phyloP scores from a whole-genome alignment of 2,329 filamentous ascomycete species.

The Rasamsonia emersonii region DNA sequence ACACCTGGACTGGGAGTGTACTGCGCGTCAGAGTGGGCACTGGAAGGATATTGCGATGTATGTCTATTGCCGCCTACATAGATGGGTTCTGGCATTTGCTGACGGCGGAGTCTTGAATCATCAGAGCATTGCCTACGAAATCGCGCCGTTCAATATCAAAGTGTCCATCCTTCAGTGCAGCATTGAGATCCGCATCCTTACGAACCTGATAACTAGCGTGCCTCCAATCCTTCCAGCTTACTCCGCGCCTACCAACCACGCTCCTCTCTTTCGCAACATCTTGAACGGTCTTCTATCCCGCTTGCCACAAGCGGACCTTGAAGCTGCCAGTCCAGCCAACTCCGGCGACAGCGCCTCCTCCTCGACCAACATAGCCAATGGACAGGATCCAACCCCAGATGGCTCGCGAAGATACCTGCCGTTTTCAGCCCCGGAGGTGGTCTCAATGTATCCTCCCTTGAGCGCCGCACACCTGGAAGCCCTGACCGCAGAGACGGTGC shows the following conservation, averaged over 20 bases:
- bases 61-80: too few relatives aligned
- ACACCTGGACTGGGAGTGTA: constrained; percentile 88
- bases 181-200: constrained; percentile 81
- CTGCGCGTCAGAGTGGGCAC: constrained; percentile 85
- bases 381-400: constrained; percentile 13
- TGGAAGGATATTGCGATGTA: constrained; percentile 91
- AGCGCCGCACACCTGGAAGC: constrained; percentile 59
- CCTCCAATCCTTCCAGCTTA: constrained; percentile 64
- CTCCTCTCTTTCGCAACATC: constrained; percentile 75
- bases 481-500: constrained; percentile 79
- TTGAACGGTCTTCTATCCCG: constrained; percentile 69
- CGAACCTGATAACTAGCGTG: constrained; percentile 76
- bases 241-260: constrained; percentile 60
- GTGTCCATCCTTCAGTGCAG: constrained; percentile 93
- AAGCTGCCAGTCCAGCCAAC: constrained; percentile 4
- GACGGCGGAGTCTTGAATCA: too few relatives aligned
- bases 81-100: too few relatives aligned
- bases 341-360: constrained; percentile 4
- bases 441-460: constrained; percentile 67
- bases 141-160: constrained; percentile 94
- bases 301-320: constrained; percentile 46
- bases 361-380: constrained; percentile 10
- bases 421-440: constrained; percentile 37
- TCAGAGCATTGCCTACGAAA: constrained; percentile 78
- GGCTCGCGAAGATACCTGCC: constrained; percentile 23